A percentile compares a stretch with the other conserved stretches of the same genome.
phyloP scores from a whole-genome alignment of 441 rosid genomes.

The Pelargonium exstipulatum region DNA sequence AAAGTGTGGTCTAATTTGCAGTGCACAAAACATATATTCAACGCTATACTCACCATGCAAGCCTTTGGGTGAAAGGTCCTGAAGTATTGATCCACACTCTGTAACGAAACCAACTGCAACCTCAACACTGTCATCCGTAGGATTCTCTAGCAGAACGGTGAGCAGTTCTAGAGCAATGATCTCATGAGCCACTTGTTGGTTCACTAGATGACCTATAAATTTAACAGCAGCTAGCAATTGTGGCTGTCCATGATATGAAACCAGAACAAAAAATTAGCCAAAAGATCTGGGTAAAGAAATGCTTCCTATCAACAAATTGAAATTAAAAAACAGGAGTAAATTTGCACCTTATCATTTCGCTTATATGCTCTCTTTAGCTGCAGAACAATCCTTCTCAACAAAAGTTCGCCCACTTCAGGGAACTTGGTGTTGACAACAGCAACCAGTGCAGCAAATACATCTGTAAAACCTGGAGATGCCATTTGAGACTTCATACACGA shows the following conservation, averaged over 20 bases:
- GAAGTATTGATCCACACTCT: slow-evolving; percentile 85
- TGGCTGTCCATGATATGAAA: slow-evolving; percentile 45
- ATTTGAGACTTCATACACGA: slow-evolving; percentile 92
- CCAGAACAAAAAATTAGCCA: slow-evolving; percentile 7
- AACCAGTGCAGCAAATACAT: slow-evolving; percentile 79
- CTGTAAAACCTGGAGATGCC: slow-evolving; percentile 91
- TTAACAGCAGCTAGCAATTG: slow-evolving; percentile 84
- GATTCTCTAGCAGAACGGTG: slow-evolving; percentile 58
- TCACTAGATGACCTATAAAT: slow-evolving; percentile 83
- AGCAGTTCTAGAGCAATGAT: slow-evolving; percentile 74
- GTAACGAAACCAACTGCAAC: slow-evolving; percentile 92
- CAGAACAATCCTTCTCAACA: slow-evolving; percentile 76
- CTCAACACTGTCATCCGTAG: slow-evolving; percentile 88
- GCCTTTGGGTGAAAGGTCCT: slow-evolving; percentile 83
- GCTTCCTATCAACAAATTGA: slow-evolving; percentile 5
- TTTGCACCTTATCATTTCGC: slow-evolving; percentile 73
- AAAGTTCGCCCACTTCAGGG: slow-evolving; percentile 80
- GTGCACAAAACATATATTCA: background rate
- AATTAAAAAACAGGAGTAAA: slow-evolving; percentile 1
- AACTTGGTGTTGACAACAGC: slow-evolving; percentile 85
- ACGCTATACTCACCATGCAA: slow-evolving; percentile 50
- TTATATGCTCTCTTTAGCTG: slow-evolving; percentile 86
- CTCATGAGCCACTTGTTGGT: slow-evolving; percentile 88
- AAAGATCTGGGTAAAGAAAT: background rate
- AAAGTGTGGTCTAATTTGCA: background rate